Base-by-base conservation (phyloP, 2,329 filamentous ascomycete species). In the Fusarium sp. region DNA sequence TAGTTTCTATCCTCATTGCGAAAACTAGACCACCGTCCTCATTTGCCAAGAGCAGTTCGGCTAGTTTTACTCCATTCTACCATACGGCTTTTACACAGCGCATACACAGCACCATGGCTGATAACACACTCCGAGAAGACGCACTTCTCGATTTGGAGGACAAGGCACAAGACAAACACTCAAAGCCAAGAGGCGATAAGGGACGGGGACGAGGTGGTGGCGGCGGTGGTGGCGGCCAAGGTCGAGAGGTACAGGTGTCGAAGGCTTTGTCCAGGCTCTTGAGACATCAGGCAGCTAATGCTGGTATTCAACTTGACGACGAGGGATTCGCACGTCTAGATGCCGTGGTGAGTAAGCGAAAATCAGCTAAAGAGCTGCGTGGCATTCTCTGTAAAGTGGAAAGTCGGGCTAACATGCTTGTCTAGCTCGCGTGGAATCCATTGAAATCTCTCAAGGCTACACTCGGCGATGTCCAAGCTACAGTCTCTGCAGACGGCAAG, bases 401-500 rank as follows among this genome's bases (percentile, higher is more conserved):
- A n/a, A 11, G 19, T 18, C 9, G 41, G 13, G 16, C 57, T 71
- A 52, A 69, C 53, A 45, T 55, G 18, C n/a, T 16, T 23, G 31
- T 21, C 25, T 59, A 88, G 85, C 80, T 89, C 44, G 78, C 81
- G 65, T 89, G 85, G 83, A 82, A 81, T 1, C 85, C 86, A 11
- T 73, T 98, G 57, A 88, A 87, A 67, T 88, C 87, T 6, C 84
- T 97, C 12, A 85, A 92, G 65, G 87, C 91, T n/a, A 92, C 91
- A 1, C 87, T 97, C 60, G 81, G 84, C 4, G 95, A 98, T 71
- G 85, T 99, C 67, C 84, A 87, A 56, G 78, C 84, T 12, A 86
- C 91, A 18, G 94, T 98, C 14, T 80, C 83, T 16, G 86, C 87
- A 50, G 97, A 93, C 77, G 92, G 95, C 76, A 99, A 99, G 82